phyloP scores from a whole-genome alignment of 495 filamentous ascomycete species.

The Cercophora scortea region DNA sequence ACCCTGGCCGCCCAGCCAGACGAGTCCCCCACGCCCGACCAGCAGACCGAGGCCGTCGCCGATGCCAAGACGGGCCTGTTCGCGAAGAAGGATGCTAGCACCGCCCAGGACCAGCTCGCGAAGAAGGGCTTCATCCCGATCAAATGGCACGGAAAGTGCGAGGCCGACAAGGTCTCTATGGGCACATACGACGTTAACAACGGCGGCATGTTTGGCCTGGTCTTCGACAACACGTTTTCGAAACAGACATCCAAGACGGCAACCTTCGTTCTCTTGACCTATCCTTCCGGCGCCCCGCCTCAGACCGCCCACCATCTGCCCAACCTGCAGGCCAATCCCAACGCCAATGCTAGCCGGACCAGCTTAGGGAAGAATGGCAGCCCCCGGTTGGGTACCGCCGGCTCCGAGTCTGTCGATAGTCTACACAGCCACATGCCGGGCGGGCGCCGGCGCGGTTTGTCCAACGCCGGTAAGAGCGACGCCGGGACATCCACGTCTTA shows the following conservation, averaged over 20 bases:
- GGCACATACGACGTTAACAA: slow-evolving; percentile 80
- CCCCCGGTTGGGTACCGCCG: slow-evolving; percentile 25
- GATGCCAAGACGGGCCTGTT: slow-evolving; percentile 29
- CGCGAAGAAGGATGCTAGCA: slow-evolving; percentile 44
- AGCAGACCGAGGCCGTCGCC: slow-evolving; percentile 35
- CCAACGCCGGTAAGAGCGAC: slow-evolving; percentile 25
- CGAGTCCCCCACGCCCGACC: slow-evolving; percentile 34
- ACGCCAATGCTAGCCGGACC: slow-evolving; percentile 40
- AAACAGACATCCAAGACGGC: slow-evolving; percentile 91
- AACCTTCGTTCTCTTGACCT: slow-evolving; percentile 89
- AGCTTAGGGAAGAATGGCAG: slow-evolving; percentile 36
- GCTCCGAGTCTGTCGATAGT: slow-evolving; percentile 48
- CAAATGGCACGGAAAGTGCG: slow-evolving; percentile 88
- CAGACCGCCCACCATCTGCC: slow-evolving; percentile 66
- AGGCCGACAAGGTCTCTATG: slow-evolving; percentile 91
- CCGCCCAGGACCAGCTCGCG: slow-evolving; percentile 72
- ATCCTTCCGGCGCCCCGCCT: slow-evolving; percentile 76
- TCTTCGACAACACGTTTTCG: slow-evolving; percentile 98
- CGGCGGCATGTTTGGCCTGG: slow-evolving; percentile 89
- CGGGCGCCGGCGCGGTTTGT: slow-evolving; percentile 20
- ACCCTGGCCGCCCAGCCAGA: slow-evolving; percentile 43
- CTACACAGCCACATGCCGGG: slow-evolving; percentile 38
- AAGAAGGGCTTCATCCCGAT: slow-evolving; percentile 79
- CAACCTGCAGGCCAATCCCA: slow-evolving; percentile 38
- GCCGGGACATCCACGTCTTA: slow-evolving; percentile 33